Evolutionary conservation across 2,329 filamentous ascomycete genomes (phyloP).

Genomic region (Emydomyces testavorans): DNA sequence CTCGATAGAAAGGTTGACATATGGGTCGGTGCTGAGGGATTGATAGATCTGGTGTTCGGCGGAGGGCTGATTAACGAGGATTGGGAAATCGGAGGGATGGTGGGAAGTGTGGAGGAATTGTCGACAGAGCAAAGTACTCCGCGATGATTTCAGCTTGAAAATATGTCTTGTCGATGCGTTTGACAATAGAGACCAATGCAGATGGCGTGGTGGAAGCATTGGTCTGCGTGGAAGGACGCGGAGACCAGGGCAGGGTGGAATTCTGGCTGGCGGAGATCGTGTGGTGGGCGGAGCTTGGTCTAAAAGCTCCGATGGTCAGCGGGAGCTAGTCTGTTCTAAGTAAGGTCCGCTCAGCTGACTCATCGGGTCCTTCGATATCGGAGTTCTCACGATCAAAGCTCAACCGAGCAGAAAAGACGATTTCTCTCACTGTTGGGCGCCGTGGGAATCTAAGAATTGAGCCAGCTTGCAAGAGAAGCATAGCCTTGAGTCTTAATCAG

Average conservation of each 20-base stretch:
- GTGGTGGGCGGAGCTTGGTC: not conserved
- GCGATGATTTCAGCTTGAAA: not conserved
- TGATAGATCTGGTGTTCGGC: conserved; percentile 53
- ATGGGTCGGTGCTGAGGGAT: conserved; percentile 60
- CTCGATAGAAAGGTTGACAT: conserved; percentile 86
- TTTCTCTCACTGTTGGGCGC: not conserved
- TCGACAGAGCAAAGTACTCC: conserved; percentile 13
- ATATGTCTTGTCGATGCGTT: not conserved
- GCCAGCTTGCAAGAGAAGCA: no score
- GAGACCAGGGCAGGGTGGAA: not conserved
- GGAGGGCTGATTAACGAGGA: conserved; percentile 23
- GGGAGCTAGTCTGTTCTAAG: conserved; percentile 9
- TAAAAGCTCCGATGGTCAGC: conserved; percentile 4
- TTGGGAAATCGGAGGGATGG: conserved; percentile 23
- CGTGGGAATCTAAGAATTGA: no score
- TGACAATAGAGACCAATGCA: conserved; percentile 11
- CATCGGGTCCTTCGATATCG: conserved; percentile 8
- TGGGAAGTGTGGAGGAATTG: conserved; percentile 19
- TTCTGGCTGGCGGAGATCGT: conserved; percentile 3
- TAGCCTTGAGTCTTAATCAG: no score
- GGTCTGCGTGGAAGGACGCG: not conserved
- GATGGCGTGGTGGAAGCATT: conserved; percentile 15
- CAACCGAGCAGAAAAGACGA: not conserved
- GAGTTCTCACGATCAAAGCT: conserved; percentile 4
- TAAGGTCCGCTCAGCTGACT: conserved; percentile 6